phyloP scores from a whole-genome alignment of 441 rosid genomes.

The Geranium incanum region DNA sequence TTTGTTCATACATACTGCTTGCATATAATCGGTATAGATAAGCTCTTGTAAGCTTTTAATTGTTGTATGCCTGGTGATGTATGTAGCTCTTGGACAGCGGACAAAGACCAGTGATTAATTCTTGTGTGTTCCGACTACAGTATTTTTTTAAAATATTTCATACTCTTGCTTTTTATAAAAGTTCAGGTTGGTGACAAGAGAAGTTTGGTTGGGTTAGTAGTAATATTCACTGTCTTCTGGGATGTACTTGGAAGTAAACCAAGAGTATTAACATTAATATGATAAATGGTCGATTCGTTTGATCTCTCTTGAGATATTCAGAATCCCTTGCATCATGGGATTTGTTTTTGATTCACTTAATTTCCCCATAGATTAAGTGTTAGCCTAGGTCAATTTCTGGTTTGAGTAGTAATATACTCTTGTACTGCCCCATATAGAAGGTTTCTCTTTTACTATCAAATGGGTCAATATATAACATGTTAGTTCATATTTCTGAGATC shows the following conservation, averaged over 20 bases:
- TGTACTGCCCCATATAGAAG: too few relatives aligned
- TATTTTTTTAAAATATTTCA: not conserved
- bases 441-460: too few relatives aligned
- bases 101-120: not conserved
- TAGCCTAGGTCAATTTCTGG: too few relatives aligned
- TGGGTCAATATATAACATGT: too few relatives aligned
- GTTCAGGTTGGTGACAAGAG: not conserved
- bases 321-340: too few relatives aligned
- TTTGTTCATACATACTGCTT: conserved; percentile 4
- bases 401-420: too few relatives aligned
- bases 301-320: not conserved
- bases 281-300: not conserved
- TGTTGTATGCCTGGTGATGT: not conserved
- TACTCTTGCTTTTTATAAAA: not conserved
- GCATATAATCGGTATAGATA: not conserved
- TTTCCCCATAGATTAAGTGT: too few relatives aligned
- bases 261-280: not conserved
- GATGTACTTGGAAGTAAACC: not conserved
- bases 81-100: not conserved
- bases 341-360: too few relatives aligned
- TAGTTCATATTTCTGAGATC: not conserved
- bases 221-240: not conserved
- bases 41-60: conserved; percentile 6
- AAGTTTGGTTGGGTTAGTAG: not conserved
- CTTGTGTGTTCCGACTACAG: not conserved